A percentile compares a stretch with the other conserved stretches of the same genome.
Evolutionary conservation across 2,329 filamentous ascomycete species (phyloP).

Genomic region (Pseudogymnoascus sp.): DNA sequence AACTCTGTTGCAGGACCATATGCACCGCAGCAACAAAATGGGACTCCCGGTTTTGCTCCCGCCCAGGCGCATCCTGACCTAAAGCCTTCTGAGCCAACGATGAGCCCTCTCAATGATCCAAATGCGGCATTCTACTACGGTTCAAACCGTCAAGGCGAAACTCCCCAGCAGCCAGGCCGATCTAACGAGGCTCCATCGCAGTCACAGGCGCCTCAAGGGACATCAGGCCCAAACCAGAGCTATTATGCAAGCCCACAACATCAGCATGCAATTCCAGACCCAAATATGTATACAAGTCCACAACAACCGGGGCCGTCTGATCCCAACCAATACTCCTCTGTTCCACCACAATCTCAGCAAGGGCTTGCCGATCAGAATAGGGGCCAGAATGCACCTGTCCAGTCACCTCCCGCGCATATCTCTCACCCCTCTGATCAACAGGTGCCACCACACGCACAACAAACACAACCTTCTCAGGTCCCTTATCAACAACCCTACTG

Average conservation of each 20-base stretch:
- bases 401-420: constrained; percentile 20
- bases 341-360: constrained; percentile 23
- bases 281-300: constrained; percentile 18
- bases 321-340: constrained; percentile 16
- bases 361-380: constrained; percentile 9
- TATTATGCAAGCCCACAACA: constrained; percentile 5
- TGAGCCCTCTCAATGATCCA: constrained; percentile 40
- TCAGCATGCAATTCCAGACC: constrained; percentile 9
- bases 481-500: constrained; percentile 39
- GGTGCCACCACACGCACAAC: constrained; percentile 19
- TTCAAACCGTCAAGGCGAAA: constrained; percentile 19
- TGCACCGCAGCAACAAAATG: constrained; percentile 22
- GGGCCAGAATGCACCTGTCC: not conserved
- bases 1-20: constrained; percentile 21
- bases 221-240: not conserved
- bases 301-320: constrained; percentile 22
- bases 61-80: constrained; percentile 30
- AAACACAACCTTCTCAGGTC: constrained; percentile 16
- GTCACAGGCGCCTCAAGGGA: constrained; percentile 11
- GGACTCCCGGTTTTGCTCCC: constrained; percentile 19
- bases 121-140: constrained; percentile 53
- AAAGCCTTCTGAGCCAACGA: constrained; percentile 29
- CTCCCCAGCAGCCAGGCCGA: constrained; percentile 21
- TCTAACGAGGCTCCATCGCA: not conserved
- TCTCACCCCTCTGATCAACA: constrained; percentile 25